Evolutionary conservation across 2,329 filamentous ascomycete species (phyloP).

Genomic region (Cordyceps tenuipes): DNA sequence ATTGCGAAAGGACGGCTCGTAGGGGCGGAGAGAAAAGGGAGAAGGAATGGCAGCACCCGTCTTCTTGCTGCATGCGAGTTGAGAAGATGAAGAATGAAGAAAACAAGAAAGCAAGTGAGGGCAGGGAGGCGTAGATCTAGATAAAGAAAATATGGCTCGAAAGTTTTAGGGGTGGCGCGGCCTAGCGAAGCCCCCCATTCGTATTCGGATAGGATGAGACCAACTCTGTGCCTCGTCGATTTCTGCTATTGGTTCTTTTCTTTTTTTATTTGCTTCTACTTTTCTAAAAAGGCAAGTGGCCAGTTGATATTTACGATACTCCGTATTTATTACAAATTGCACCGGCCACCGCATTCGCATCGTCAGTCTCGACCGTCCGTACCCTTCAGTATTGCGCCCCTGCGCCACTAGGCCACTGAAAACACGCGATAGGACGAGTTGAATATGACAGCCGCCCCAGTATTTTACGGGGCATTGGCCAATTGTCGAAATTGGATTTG

Average conservation of each 20-base stretch:
- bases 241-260: too few relatives aligned
- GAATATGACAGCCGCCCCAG: background rate
- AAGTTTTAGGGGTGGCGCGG: background rate
- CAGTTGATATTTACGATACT: too few relatives aligned
- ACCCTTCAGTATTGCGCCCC: too few relatives aligned
- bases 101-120: background rate
- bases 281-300: too few relatives aligned
- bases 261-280: too few relatives aligned
- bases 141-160: background rate
- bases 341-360: background rate
- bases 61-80: background rate
- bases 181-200: background rate
- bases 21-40: background rate
- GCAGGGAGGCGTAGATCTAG: background rate
- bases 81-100: background rate
- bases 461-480: slow-evolving; percentile 1
- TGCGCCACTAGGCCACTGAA: background rate
- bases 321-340: too few relatives aligned
- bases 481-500: background rate
- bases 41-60: background rate
- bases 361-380: background rate
- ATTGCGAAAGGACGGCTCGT: too few relatives aligned
- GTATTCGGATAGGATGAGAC: background rate
- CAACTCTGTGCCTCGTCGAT: too few relatives aligned
- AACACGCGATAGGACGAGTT: background rate